Percentiles rank a stretch among this genome's conserved stretches.
Evolutionary conservation across 2,329 filamentous ascomycete genomes (phyloP).

Genomic region (Bipolaris zeicola): DNA sequence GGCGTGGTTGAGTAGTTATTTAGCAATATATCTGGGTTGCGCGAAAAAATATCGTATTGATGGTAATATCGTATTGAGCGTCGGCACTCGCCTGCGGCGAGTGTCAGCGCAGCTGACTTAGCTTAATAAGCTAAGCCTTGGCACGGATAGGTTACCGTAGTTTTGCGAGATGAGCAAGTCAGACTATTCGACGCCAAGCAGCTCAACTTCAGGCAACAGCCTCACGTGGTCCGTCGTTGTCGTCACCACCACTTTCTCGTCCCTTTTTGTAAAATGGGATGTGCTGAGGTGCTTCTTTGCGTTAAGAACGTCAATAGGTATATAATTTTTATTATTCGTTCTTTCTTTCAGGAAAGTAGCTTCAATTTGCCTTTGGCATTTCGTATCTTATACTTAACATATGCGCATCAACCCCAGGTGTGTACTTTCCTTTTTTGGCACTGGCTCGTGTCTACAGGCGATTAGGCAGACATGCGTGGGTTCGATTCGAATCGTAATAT

Average conservation of each 20-base stretch:
- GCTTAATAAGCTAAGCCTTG: too few relatives aligned
- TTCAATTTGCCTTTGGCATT: neutral
- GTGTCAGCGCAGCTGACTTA: too few relatives aligned
- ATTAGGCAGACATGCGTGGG: neutral
- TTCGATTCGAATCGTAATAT: neutral
- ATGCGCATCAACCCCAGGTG: neutral
- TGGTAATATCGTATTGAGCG: too few relatives aligned
- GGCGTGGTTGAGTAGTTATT: too few relatives aligned
- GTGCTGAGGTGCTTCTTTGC: neutral
- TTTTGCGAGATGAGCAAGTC: too few relatives aligned
- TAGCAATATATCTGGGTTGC: too few relatives aligned
- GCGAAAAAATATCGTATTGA: too few relatives aligned
- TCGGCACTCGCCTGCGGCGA: too few relatives aligned
- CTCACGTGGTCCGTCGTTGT: neutral
- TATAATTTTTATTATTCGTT: neutral
- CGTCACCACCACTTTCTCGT: neutral
- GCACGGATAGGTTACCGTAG: too few relatives aligned
- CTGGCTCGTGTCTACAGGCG: neutral
- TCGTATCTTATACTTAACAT: too few relatives aligned
- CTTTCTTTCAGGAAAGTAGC: slow-evolving; percentile 4
- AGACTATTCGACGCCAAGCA: neutral
- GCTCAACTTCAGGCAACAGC: neutral
- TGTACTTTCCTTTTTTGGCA: slow-evolving; percentile 5
- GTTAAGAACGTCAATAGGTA: neutral
- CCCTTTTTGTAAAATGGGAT: too few relatives aligned